Conservation (phyloP, 2,329 filamentous ascomycete species). For the Xylaria sp. region DNA sequence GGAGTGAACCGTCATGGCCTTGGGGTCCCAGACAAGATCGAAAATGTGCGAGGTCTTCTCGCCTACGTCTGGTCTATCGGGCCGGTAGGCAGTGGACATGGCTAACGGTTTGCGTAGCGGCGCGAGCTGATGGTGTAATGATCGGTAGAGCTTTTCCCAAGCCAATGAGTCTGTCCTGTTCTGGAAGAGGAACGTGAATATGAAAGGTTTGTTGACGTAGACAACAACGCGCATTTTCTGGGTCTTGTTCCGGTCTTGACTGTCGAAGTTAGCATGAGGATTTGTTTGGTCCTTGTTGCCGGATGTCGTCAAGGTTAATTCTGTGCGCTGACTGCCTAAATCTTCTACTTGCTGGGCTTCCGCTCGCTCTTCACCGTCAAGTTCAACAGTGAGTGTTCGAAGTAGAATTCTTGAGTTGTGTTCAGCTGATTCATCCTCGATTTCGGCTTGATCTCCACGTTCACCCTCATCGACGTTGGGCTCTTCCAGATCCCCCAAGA, state of each 20-base stretch:
- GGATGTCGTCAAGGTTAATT: constrained; percentile 30
- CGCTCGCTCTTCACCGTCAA: constrained; percentile 53
- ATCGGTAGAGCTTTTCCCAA: constrained; percentile 61
- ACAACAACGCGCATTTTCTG: constrained; percentile 70
- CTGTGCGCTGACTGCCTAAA: constrained; percentile 48
- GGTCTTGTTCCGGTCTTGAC: constrained; percentile 59
- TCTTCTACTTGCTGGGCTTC: constrained; percentile 54
- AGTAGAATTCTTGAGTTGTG: constrained; percentile 63
- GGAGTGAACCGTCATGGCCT: constrained; percentile 61
- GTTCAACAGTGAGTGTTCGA: constrained; percentile 70
- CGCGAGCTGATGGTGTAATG: constrained; percentile 64
- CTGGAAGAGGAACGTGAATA: constrained; percentile 77
- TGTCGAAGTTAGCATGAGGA: constrained; percentile 44
- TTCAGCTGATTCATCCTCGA: constrained; percentile 43
- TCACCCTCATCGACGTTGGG: constrained; percentile 42
- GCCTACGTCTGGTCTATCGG: constrained; percentile 52
- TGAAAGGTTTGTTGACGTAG: constrained; percentile 76
- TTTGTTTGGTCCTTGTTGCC: constrained; percentile 29
- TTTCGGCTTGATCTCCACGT: constrained; percentile 31
- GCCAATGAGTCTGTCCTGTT: constrained; percentile 63
- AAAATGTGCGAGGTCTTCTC: constrained; percentile 54
- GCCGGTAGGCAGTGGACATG: constrained; percentile 61
- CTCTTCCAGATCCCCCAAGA: constrained; percentile 68
- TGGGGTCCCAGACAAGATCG: constrained; percentile 67
- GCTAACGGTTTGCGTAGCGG: constrained; percentile 63